A percentile compares a stretch with the other conserved stretches of the same genome.
phyloP scores from a whole-genome alignment of 2,329 filamentous ascomycete genomes.

The Curvularia sp. region DNA sequence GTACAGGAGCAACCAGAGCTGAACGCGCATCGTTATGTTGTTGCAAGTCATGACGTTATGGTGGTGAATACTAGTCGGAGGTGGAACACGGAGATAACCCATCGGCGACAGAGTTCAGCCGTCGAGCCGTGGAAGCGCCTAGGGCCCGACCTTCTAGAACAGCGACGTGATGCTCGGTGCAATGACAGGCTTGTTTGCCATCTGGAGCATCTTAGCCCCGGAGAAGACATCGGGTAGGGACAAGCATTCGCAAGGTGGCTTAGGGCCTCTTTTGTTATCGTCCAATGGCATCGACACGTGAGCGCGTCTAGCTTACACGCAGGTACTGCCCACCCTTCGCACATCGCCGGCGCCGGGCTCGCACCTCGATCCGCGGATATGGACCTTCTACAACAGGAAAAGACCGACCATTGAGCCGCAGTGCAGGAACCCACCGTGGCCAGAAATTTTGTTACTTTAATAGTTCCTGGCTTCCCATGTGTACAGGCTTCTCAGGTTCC shows the following conservation, averaged over 20 bases:
- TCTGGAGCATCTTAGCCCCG: constrained; percentile 20
- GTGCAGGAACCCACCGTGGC: constrained; percentile 1
- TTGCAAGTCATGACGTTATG: constrained; percentile 21
- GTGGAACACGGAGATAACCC: constrained; percentile 21
- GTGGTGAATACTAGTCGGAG: constrained; percentile 1
- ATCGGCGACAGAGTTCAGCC: constrained; percentile 13
- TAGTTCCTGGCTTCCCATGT: background rate
- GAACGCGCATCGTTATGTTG: constrained; percentile 14
- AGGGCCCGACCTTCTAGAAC: background rate
- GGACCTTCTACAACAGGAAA: constrained; percentile 45
- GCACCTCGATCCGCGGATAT: constrained; percentile 11
- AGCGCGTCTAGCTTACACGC: constrained; percentile 34
- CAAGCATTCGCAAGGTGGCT: constrained; percentile 27
- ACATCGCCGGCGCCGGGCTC: constrained; percentile 27
- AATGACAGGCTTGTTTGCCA: background rate
- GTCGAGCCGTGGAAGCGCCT: background rate
- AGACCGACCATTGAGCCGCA: constrained; percentile 24
- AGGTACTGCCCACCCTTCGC: constrained; percentile 36
- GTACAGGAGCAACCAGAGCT: background rate
- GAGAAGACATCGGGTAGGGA: constrained; percentile 18
- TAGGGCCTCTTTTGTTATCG: constrained; percentile 29
- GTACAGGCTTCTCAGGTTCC: background rate
- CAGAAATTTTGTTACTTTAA: constrained; percentile 16
- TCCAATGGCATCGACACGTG: constrained; percentile 45
- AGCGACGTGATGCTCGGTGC: background rate